These are phyloP conservation scores for Cordyceps javanica DNA, from an alignment of 2,329 filamentous ascomycete genomes.

Conservation along the genomic window DNA sequence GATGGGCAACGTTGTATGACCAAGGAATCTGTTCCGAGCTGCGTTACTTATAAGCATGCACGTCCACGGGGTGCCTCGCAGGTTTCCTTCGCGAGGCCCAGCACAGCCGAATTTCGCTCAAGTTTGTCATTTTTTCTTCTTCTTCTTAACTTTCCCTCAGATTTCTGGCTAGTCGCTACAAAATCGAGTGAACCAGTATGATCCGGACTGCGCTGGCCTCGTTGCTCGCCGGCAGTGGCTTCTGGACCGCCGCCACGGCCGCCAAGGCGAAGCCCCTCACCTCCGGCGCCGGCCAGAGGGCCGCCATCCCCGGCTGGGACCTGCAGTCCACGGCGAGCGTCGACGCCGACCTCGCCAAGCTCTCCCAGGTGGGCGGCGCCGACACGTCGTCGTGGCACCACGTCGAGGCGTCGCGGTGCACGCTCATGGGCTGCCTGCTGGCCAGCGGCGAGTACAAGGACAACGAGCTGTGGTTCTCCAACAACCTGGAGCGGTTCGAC, in stretches of 20 bases:
- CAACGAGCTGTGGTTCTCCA: constrained; percentile 48
- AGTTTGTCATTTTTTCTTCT: too few relatives aligned
- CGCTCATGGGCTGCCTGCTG: constrained; percentile 53
- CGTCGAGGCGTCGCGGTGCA: constrained; percentile 39
- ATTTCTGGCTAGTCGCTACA: too few relatives aligned
- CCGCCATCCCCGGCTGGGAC: constrained; percentile 40
- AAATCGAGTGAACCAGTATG: not conserved
- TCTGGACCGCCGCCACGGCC: constrained; percentile 6
- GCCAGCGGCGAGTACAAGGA: constrained; percentile 46
- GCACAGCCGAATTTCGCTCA: too few relatives aligned
- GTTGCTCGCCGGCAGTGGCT: constrained; percentile 10
- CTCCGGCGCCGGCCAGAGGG: constrained; percentile 22
- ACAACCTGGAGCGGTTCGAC: constrained; percentile 38
- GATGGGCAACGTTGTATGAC: not conserved
- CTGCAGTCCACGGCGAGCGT: constrained; percentile 38
- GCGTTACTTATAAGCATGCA: not conserved
- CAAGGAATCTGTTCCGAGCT: not conserved
- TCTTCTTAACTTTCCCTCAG: too few relatives aligned
- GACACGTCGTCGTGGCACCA: constrained; percentile 47
- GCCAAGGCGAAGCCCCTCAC: constrained; percentile 14
- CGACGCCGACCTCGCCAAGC: constrained; percentile 26
- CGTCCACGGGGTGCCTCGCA: not conserved
- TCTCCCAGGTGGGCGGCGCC: constrained; percentile 38
- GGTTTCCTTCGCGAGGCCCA: not conserved
- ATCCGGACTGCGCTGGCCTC: not conserved